Percentiles rank a stretch among this genome's conserved stretches.
These are phyloP conservation scores for Mycena crocata DNA, from an alignment of 768 basidiomycete genomes.

Conservation along the genomic window DNA sequence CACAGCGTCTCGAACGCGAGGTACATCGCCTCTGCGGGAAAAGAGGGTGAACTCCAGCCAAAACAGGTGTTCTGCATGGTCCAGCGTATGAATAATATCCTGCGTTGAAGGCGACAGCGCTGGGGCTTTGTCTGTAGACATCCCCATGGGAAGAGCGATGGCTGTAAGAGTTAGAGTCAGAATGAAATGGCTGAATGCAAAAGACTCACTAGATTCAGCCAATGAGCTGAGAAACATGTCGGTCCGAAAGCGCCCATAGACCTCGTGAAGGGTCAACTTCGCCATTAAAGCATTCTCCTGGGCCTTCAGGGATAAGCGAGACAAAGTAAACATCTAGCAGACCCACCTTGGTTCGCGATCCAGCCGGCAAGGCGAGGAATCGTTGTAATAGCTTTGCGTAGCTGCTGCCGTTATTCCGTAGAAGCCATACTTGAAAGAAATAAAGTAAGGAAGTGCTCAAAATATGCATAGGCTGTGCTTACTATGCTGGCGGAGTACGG, in stretches of 20 bases:
- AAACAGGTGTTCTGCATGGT: conserved; percentile 77
- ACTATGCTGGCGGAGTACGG: conserved; percentile 78
- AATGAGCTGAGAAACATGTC: conserved; percentile 94
- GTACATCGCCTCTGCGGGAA: conserved; percentile 68
- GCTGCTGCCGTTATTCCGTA: conserved; percentile 66
- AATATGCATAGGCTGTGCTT: conserved; percentile 41
- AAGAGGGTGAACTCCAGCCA: conserved; percentile 71
- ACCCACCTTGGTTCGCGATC: conserved; percentile 67
- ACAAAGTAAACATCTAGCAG: not conserved
- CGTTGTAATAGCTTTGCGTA: conserved; percentile 68
- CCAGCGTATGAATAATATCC: conserved; percentile 71
- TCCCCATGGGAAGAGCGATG: conserved; percentile 86
- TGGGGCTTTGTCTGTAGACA: conserved; percentile 58
- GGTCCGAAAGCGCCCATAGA: conserved; percentile 79
- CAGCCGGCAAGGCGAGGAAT: conserved; percentile 66
- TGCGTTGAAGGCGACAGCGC: conserved; percentile 58
- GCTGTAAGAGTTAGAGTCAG: conserved; percentile 56
- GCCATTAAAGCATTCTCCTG: conserved; percentile 83
- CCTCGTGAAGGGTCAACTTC: conserved; percentile 80
- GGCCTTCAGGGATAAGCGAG: conserved; percentile 56
- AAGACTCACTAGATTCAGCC: conserved; percentile 84
- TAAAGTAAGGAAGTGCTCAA: conserved; percentile 2
- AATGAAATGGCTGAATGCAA: not conserved
- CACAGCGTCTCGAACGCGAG: conserved; percentile 80
- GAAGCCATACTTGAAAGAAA: conserved; percentile 67